A percentile compares a stretch with the other conserved stretches of the same genome.
Evolutionary conservation across 1,284 basidiomycete genomes (phyloP).

Genomic region (Pseudozyma hubeiensis): DNA sequence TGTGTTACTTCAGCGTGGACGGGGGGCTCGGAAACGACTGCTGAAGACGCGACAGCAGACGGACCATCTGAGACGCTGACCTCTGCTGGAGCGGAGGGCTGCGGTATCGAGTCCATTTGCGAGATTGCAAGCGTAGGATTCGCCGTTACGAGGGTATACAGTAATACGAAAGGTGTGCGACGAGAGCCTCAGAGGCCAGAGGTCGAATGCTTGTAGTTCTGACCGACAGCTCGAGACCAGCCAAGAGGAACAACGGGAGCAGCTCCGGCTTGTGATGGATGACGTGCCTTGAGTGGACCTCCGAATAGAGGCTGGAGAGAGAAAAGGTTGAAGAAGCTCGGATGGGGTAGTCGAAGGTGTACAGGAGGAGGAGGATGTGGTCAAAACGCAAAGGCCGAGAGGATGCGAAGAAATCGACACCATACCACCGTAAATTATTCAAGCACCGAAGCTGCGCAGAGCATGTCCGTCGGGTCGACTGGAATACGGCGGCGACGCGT

Average conservation of each 20-base stretch:
- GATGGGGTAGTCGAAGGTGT: not conserved
- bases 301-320: not conserved
- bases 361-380: constrained; percentile 14
- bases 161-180: no score
- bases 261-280: not conserved
- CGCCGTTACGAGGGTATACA: not conserved
- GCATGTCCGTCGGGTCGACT: not conserved
- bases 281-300: not conserved
- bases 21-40: not conserved
- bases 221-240: not conserved
- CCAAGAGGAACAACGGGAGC: not conserved
- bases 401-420: constrained; percentile 22
- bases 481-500: constrained; percentile 1
- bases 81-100: not conserved
- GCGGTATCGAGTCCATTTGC: constrained; percentile 4
- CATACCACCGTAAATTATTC: not conserved
- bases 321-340: not conserved
- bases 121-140: no score
- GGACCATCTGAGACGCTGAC: not conserved
- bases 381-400: constrained; percentile 14
- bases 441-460: constrained; percentile 17
- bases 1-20: not conserved
- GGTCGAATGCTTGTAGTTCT: no score
- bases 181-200: no score
- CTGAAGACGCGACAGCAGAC: not conserved